Base-by-base conservation (phyloP, 129 eudicot species). In the Saposhnikovia divaricata region DNA sequence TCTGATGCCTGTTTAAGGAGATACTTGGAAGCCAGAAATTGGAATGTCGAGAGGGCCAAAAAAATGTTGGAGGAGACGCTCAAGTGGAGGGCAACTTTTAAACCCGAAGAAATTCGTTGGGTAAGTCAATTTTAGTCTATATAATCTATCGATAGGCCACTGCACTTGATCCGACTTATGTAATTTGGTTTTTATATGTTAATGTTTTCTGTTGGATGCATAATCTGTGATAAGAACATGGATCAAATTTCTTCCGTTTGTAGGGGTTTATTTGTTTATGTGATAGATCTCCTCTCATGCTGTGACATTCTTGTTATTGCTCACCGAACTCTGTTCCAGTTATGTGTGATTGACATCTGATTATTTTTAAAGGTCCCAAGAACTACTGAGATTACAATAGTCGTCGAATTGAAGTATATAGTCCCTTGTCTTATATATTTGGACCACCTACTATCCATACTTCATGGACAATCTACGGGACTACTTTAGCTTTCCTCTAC, bases 101-200 rank as follows among this genome's bases (percentile, higher is more conserved):
- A 93, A 79, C 98, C 98, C 4, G 97, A 93, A 85, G 97, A 93
- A 85, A 89, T 89, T 53, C 91, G 96, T 77, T 93, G 98, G 98
- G 97, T 90, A 83, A 83, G 92, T 86, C 27, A 23, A 18, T 8
- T 2, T 48, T 0, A 50, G 21, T 50, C 7, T 6, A 51, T 6
- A 51, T 51, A 19, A 16, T 51, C 59, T 15, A 48, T 47, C 18
- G 51, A 4, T 0, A 47, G 51, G 51, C 18, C 51, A 47, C 51
- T 47, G 51, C 14, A 39, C 0, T 39, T 72, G 25, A 40, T 53
- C 61, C n/a, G 9, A 55, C 28, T 55, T 23, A 0, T 55, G 65
- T 21, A 21, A 55, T 27, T 72, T 72, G 43, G 23, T 9, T 3
- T 73, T 12, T 4, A 43, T 1, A 5, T 71, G 75, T 27, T 18